Evolutionary conservation across 106 monocot genomes (phyloP), one percentile per base, ranked within the genome.

Genomic region (Apostasia ramifera): DNA sequence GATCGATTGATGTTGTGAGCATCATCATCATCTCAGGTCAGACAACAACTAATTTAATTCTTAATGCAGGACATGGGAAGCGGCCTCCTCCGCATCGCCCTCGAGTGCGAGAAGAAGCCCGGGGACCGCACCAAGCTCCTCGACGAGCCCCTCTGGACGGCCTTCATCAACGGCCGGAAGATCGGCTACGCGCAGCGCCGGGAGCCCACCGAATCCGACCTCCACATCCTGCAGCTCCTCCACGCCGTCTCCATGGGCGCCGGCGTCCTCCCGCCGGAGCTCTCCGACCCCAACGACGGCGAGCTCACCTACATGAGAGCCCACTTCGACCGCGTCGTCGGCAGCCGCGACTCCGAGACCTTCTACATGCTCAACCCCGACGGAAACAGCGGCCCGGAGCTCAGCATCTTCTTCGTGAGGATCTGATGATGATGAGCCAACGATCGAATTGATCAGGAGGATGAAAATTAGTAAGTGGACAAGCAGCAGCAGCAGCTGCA

Each of bases 331-430:
- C 61, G 87, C 49, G 87, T 87, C 14, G 71, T 90, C 10, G 86
- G 89, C 0, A 92, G 89, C 55, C 84, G 70, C 72, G 97, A 98
- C 70, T 89, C 92, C 8, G 95, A 97, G 74, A 97, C 95, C 4
- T 97, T 86, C 65, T 97, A 97, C 79, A 97, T 97, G 95, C 69
- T 82, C 38, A 97, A 92, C 52, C 95, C 89, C 1, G 86, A 97
- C 12, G 79, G 83, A 11, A 89, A 85, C 59, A 75, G 76, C 40
- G 86, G 89, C 10, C 84, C 95, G 1, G 89, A 89, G 70, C 92
- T 97, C 63, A 92, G 80, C 73, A 79, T 97, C 63, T 97, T 97
- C 75, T 95, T 97, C 57, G 83, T 97, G 63, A 89, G 95, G 70
- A 86, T 89, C 54, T 95, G 65, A 65, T 26, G 26, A 26, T 26